Conservation (phyloP, 2,329 filamentous ascomycete species). For the Alternaria longipes region DNA sequence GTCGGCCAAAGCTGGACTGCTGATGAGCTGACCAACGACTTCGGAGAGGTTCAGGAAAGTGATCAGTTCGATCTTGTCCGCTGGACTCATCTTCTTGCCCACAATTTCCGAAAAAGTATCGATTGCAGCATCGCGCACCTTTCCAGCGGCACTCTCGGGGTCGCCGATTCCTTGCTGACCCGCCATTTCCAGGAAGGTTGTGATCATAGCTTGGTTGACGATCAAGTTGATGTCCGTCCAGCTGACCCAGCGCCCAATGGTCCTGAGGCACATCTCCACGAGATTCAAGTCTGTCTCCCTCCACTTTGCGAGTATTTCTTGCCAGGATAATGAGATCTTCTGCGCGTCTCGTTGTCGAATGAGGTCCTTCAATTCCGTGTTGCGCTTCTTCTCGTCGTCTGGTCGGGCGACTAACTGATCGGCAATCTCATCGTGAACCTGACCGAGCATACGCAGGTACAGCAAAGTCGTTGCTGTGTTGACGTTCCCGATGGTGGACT, state of each 20-base stretch:
- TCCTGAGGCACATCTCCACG: constrained; percentile 86
- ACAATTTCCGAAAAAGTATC: constrained; percentile 96
- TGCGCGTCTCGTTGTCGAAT: constrained; percentile 86
- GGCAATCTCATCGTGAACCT: constrained; percentile 96
- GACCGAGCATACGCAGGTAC: constrained; percentile 87
- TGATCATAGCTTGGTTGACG: constrained; percentile 82
- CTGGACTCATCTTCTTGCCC: constrained; percentile 95
- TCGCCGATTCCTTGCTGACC: constrained; percentile 71
- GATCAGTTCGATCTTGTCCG: constrained; percentile 94
- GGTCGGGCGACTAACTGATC: constrained; percentile 86
- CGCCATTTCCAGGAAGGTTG: constrained; percentile 83
- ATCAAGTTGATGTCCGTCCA: constrained; percentile 98
- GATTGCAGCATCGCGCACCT: constrained; percentile 87
- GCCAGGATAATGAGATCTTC: constrained; percentile 90
- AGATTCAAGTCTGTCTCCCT: constrained; percentile 72
- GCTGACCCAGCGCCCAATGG: constrained; percentile 97
- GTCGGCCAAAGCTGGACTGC: constrained; percentile 81
- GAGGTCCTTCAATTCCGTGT: constrained; percentile 89
- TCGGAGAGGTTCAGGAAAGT: constrained; percentile 85
- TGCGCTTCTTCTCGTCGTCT: constrained; percentile 80
- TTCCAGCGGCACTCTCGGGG: constrained; percentile 70
- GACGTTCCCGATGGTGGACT: constrained; percentile 64
- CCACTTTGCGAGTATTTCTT: constrained; percentile 85
- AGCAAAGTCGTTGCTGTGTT: constrained; percentile 81
- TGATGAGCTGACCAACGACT: constrained; percentile 85